Percentiles rank a stretch among this genome's conserved stretches.
These are phyloP conservation scores for Aristolochia fimbriata DNA, from an alignment of 164 flowering plant genomes.

Conservation along the genomic window DNA sequence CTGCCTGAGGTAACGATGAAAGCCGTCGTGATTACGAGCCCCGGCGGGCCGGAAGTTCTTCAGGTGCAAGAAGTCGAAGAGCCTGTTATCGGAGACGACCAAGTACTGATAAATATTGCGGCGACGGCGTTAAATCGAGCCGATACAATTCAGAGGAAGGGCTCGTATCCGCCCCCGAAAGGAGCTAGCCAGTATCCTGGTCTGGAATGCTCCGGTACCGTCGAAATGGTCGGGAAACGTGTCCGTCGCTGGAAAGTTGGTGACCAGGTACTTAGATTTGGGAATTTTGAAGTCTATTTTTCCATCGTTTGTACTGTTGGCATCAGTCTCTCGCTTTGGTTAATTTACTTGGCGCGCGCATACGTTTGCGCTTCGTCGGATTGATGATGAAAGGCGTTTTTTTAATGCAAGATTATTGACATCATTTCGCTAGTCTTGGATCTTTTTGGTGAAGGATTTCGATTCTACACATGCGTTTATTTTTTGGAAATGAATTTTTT, in stretches of 20 bases:
- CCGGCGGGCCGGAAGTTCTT: conserved; percentile 76
- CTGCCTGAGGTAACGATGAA: conserved; percentile 40
- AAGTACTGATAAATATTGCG: conserved; percentile 59
- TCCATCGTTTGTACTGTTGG: not conserved
- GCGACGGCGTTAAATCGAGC: conserved; percentile 82
- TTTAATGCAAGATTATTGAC: too few relatives aligned
- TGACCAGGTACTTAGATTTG: conserved; percentile 48
- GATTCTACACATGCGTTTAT: too few relatives aligned
- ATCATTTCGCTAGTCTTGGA: too few relatives aligned
- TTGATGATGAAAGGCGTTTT: too few relatives aligned
- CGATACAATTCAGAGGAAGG: conserved; percentile 60
- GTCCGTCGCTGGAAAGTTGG: conserved; percentile 87
- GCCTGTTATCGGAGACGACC: conserved; percentile 58
- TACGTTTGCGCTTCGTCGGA: not conserved
- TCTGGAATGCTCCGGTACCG: conserved; percentile 80
- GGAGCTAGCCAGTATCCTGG: conserved; percentile 66
- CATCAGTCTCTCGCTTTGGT: not conserved
- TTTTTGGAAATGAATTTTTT: too few relatives aligned
- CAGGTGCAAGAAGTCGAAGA: conserved; percentile 65
- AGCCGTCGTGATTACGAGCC: conserved; percentile 65
- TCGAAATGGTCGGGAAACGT: conserved; percentile 55
- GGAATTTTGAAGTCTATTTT: not conserved
- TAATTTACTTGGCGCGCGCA: not conserved
- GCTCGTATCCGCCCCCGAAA: conserved; percentile 54
- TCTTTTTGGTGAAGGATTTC: too few relatives aligned